A percentile compares a stretch with the other conserved stretches of the same genome.
phyloP scores from a whole-genome alignment of 345 rosid species.

The Aquilaria malaccensis region DNA sequence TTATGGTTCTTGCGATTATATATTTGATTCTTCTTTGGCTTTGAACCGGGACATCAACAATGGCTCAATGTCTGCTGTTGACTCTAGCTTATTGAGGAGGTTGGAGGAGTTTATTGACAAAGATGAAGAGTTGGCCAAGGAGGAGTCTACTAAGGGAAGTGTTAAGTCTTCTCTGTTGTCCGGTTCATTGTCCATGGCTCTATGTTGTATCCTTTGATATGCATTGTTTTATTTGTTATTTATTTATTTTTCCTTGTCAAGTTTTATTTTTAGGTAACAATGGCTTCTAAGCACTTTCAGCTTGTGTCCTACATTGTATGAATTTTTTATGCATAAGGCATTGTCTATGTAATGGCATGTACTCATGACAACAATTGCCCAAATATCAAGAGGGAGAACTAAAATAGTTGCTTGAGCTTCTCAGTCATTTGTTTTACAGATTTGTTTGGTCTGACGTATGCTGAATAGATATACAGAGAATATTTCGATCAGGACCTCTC shows the following conservation, averaged over 20 bases:
- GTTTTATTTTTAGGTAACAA: not conserved
- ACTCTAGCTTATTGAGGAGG: conserved; percentile 42
- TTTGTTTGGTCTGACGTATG: conserved; percentile 35
- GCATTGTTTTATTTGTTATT: not conserved
- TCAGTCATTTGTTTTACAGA: not conserved
- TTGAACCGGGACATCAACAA: conserved; percentile 30
- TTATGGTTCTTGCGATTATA: conserved; percentile 59
- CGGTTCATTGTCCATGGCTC: conserved; percentile 93
- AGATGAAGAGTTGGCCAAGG: conserved; percentile 58
- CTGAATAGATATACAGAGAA: conserved; percentile 63
- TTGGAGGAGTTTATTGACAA: conserved; percentile 55
- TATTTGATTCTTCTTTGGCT: conserved; percentile 61
- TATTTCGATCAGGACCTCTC: conserved; percentile 71
- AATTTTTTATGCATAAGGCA: too few species aligned
- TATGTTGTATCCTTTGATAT: conserved; percentile 80
- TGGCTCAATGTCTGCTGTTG: conserved; percentile 50
- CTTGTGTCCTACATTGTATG: too few species aligned
- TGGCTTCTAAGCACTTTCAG: too few species aligned
- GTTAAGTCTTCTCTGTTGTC: conserved; percentile 64
- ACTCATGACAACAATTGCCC: too few species aligned
- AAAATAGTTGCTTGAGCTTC: too few species aligned
- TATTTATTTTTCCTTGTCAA: conserved; percentile 5
- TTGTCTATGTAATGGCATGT: too few species aligned
- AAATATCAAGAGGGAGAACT: too few species aligned
- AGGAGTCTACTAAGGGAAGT: conserved; percentile 28